Percentiles rank a stretch among this genome's conserved stretches.
These are phyloP conservation scores for Rugonectria rugulosa DNA, from an alignment of 2,329 filamentous ascomycete genomes.

Conservation along the genomic window DNA sequence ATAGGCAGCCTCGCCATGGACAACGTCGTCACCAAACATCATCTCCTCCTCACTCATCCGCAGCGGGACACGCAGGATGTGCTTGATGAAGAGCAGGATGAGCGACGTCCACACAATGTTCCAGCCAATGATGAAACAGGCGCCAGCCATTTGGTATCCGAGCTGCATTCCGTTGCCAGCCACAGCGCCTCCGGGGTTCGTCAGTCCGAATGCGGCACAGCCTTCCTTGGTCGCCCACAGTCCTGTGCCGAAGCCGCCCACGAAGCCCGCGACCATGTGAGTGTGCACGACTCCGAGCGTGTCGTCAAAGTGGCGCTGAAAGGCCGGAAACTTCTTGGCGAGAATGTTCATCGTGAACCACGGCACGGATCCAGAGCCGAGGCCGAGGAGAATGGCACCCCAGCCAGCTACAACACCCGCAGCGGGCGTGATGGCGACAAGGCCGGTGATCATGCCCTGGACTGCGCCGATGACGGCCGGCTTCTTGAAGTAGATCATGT, in stretches of 20 bases:
- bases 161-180: constrained; percentile 24
- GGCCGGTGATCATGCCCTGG: constrained; percentile 22
- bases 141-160: constrained; percentile 24
- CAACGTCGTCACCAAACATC: constrained; percentile 13
- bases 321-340: constrained; percentile 12
- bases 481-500: constrained; percentile 20
- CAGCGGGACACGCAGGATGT: constrained; percentile 19
- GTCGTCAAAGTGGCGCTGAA: constrained; percentile 19
- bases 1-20: constrained; percentile 21
- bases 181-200: constrained; percentile 20
- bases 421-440: constrained; percentile 22
- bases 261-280: constrained; percentile 24
- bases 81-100: constrained; percentile 21
- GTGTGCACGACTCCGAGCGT: constrained; percentile 19
- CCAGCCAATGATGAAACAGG: constrained; percentile 23
- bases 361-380: constrained; percentile 18
- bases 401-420: constrained; percentile 23
- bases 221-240: constrained; percentile 23
- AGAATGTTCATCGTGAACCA: constrained; percentile 24
- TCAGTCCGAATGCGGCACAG: constrained; percentile 22
- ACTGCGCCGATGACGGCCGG: constrained; percentile 20
- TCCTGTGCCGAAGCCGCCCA: constrained; percentile 22
- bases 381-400: constrained; percentile 21
- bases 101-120: constrained; percentile 22
- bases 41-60: constrained; percentile 20